Conservation (phyloP, 768 basidiomycete genomes). For the Panus rudis region DNA sequence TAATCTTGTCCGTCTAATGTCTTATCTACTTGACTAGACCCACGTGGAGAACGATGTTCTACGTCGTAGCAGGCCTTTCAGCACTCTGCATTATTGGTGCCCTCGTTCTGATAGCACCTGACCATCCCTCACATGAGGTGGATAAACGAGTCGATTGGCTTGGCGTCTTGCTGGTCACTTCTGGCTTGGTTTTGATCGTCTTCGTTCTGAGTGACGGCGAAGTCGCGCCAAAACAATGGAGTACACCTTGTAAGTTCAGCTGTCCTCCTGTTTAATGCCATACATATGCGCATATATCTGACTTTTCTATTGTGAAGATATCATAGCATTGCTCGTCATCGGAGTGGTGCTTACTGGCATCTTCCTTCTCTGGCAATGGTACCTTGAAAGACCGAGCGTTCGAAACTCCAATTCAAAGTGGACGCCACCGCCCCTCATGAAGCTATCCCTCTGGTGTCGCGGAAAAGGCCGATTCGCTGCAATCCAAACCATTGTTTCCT, state of each 20-base stretch:
- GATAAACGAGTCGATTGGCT: slow-evolving; percentile 63
- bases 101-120: slow-evolving; percentile 50
- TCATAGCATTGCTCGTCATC: slow-evolving; percentile 58
- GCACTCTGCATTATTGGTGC: slow-evolving; percentile 45
- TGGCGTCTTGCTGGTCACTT: slow-evolving; percentile 57
- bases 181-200: slow-evolving; percentile 59
- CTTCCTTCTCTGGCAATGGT: slow-evolving; percentile 62
- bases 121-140: slow-evolving; percentile 27
- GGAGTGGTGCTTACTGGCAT: slow-evolving; percentile 45
- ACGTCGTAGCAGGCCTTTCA: slow-evolving; percentile 49
- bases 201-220: slow-evolving; percentile 67
- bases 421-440: slow-evolving; percentile 59
- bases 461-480: slow-evolving; percentile 54
- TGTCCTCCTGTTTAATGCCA: not conserved
- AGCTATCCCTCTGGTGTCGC: slow-evolving; percentile 50
- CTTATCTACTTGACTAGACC: slow-evolving; percentile 7
- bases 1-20: not conserved
- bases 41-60: slow-evolving; percentile 66
- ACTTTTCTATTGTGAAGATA: slow-evolving; percentile 36
- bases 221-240: slow-evolving; percentile 51
- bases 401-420: slow-evolving; percentile 13
- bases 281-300: not conserved
- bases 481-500: slow-evolving; percentile 51
- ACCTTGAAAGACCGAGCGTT: slow-evolving; percentile 37
- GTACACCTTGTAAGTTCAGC: slow-evolving; percentile 44